phyloP scores from a whole-genome alignment of 2,329 filamentous ascomycete genomes.

The Graphilbum fragrans region DNA sequence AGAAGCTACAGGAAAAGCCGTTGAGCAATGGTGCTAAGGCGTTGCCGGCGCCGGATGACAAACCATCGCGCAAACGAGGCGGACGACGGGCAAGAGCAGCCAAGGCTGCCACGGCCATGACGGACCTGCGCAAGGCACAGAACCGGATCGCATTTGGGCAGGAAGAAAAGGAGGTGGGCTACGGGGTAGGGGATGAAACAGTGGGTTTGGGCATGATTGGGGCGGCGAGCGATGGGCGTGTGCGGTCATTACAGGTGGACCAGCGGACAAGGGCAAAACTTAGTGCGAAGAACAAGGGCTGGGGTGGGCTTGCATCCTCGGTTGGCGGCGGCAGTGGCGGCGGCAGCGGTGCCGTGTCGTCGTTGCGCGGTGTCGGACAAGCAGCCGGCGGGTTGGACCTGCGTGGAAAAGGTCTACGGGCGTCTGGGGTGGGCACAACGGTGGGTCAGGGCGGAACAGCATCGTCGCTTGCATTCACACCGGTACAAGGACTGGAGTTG shows the following conservation, averaged over 20 bases:
- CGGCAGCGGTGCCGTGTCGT: conserved; percentile 59
- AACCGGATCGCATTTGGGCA: conserved; percentile 94
- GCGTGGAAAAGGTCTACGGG: conserved; percentile 65
- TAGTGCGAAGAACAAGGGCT: conserved; percentile 89
- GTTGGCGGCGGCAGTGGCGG: conserved; percentile 51
- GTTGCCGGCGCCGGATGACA: conserved; percentile 87
- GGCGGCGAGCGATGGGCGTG: conserved; percentile 72
- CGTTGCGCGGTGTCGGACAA: conserved; percentile 66
- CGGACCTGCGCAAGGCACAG: conserved; percentile 87
- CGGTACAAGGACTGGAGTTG: conserved; percentile 86
- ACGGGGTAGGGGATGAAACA: conserved; percentile 74
- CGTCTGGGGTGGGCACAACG: conserved; percentile 68
- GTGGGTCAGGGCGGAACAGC: conserved; percentile 61
- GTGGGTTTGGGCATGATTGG: conserved; percentile 94
- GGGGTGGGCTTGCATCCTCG: conserved; percentile 53
- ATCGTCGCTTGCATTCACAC: conserved; percentile 84
- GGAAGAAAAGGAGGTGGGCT: conserved; percentile 88
- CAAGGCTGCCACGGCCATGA: conserved; percentile 96
- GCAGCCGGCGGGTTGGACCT: conserved; percentile 54
- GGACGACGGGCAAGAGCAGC: conserved; percentile 82
- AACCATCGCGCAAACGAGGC: conserved; percentile 84
- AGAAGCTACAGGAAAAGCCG: conserved; percentile 85
- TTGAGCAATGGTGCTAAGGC: conserved; percentile 81
- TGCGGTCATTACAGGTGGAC: conserved; percentile 81
- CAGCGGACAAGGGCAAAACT: conserved; percentile 87